Evolutionary conservation across 169 alveolate species (phyloP).

Genomic region (Cryptosporidium ryanae): DNA sequence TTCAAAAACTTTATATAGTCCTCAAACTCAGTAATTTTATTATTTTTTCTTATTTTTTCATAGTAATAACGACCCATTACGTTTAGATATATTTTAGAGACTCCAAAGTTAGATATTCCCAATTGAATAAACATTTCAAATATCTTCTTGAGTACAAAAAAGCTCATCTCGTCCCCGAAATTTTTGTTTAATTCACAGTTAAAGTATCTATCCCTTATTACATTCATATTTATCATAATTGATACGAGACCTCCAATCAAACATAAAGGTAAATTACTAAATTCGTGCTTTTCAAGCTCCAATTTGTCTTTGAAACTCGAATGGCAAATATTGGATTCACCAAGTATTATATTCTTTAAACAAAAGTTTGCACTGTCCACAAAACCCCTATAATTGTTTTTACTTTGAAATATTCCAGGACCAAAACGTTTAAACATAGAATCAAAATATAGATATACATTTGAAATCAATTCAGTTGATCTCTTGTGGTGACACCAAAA

Average conservation of each 20-base stretch:
- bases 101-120: background rate
- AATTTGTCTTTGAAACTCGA: background rate
- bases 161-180: background rate
- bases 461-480: slow-evolving; percentile 55
- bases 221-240: slow-evolving; percentile 3
- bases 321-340: background rate
- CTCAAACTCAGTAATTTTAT: slow-evolving; percentile 9
- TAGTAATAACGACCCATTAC: slow-evolving; percentile 16
- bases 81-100: slow-evolving; percentile 1
- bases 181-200: background rate
- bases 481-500: slow-evolving; percentile 60
- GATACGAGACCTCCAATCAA: slow-evolving; percentile 23
- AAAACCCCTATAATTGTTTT: slow-evolving; percentile 39
- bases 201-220: slow-evolving; percentile 14
- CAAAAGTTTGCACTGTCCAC: slow-evolving; percentile 25
- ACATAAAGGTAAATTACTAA: slow-evolving; percentile 13
- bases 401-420: background rate
- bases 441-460: slow-evolving; percentile 53
- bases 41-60: background rate
- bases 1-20: slow-evolving; percentile 28
- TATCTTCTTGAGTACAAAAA: slow-evolving; percentile 22
- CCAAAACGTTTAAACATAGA: slow-evolving; percentile 37
- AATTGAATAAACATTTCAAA: slow-evolving; percentile 38
- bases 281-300: background rate
- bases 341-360: slow-evolving; percentile 9